Percentiles rank a stretch among this genome's conserved stretches.
Evolutionary conservation across 371 early-diverging fungal genomes (phyloP).

Genomic region (Amoeboaphelidium occidentale): DNA sequence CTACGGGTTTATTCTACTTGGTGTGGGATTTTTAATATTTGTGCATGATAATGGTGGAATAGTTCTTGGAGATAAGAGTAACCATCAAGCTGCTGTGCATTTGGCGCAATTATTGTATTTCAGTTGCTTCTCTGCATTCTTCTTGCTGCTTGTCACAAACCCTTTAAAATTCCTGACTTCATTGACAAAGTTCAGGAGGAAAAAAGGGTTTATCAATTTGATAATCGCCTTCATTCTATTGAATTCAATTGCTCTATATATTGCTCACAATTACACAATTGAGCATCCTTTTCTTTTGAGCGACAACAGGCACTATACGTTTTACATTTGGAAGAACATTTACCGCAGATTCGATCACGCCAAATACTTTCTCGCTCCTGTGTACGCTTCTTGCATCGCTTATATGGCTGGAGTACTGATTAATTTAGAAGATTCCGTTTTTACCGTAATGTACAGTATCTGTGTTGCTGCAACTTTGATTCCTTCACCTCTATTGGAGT

Average conservation of each 20-base stretch:
- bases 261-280: conserved; percentile 15
- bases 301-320: conserved; percentile 85
- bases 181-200: background rate
- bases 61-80: conserved; percentile 58
- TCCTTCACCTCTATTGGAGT: conserved; percentile 78
- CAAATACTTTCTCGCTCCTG: conserved; percentile 36
- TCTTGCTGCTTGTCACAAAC: conserved; percentile 7
- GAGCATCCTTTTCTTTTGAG: conserved; percentile 82
- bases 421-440: conserved; percentile 1
- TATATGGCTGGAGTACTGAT: conserved; percentile 13
- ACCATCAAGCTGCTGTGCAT: conserved; percentile 59
- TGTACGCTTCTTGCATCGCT: conserved; percentile 27
- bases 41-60: conserved; percentile 57
- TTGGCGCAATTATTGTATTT: conserved; percentile 73
- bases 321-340: conserved; percentile 71
- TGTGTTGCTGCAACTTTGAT: conserved; percentile 31
- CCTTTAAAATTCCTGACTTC: conserved; percentile 5
- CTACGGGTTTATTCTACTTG: conserved; percentile 9
- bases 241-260: background rate
- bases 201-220: background rate
- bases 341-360: conserved; percentile 25
- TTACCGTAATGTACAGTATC: conserved; percentile 16
- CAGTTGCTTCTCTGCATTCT: conserved; percentile 27
- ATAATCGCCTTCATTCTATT: background rate
- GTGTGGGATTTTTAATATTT: conserved; percentile 31